Evolutionary conservation across 2,329 filamentous ascomycete species (phyloP), one percentile per base, ranked within the genome.

Genomic region (Lojkania enalia): DNA sequence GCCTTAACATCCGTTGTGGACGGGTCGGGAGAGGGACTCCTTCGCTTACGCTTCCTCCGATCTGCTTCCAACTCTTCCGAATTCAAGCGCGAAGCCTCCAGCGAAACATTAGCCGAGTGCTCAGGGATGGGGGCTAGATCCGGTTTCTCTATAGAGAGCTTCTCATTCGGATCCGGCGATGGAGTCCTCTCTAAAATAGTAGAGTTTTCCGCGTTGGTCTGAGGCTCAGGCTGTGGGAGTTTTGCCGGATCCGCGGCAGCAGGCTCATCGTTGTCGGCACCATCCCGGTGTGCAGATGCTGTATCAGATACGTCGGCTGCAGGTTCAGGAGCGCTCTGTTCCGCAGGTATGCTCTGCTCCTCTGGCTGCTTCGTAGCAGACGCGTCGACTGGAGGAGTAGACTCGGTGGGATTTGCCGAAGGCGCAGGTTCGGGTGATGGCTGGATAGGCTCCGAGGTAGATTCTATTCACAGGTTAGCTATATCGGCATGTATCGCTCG

Each of bases 21-120:
- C 4, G 69, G 39, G 4, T 70, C 63, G 9, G 71, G 72, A 19
- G 71, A 70, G 14, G 45, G 44, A 36, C 72, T 74, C 38, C 72
- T 56, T 43, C 72, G 58, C 54, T 74, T 74, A 44, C 72, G 63
- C 56, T 73, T 74, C 49, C 55, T 61, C 11, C 48, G 61, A 13
- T 73, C 70, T 12, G 67, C 67, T 43, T 66, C 67, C 13, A 68
- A 37, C 39, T 71, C 69, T 37, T 70, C 66, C 1, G 64, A 60
- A 33, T 66, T 67, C 12, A 70, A 46, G 9, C 66, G 56, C 13
- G 67, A 70, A 15, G 57, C 60, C 23, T 65, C 65, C 4, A n/a
- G n/a, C 16, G 63, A 63, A 4, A 46, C 37, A 20, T 39, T 41
- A 6, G 40, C 30, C 2, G 62, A 62, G 3, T 49, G 38, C 41